Evolutionary conservation across 345 rosid genomes (phyloP), one percentile per base, ranked within the genome.

Genomic region (Ceriops zippeliana): DNA sequence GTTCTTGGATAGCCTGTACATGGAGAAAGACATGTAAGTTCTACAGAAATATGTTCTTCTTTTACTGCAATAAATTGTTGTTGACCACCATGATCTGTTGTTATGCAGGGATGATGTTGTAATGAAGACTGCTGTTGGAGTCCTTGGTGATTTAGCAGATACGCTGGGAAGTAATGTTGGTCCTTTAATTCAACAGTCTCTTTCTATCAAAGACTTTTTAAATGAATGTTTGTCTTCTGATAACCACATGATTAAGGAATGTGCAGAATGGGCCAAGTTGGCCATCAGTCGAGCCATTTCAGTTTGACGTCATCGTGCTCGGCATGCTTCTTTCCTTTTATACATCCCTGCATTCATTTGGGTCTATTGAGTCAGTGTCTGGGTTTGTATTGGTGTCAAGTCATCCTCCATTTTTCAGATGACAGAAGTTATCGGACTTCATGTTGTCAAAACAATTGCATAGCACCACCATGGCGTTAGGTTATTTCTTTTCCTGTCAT

Each of bases 11-110:
- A 85, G 90, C 74, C 72, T 86, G 69, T 86, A 84, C 76, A 78
- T 81, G 83, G 89, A 81, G 80, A 86, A 84, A 76, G 90, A 86
- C 83, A 86, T 86, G 90, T 86, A 63, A 82, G 87, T 69, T 34
- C 9, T 34, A 7, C 37, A 7, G 9, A 34, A 34, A 7, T 34
- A 34, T 34, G 37, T 34, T 34, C 9, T 7, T 34, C 37, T 34
- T 34, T 34, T 34, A 34, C 37, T 1, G 10, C 37, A 7, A 1
- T 7, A 34, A 1, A 7, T 34, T 7, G 37, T 34, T 34, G 1
- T 34, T 34, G 37, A 34, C 37, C 37, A 34, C 8, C 37, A 7
- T 34, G 37, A 34, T 34, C 37, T 34, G 37, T 34, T 34, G 37
- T 7, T 7, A 34, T 46, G 46, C 62, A 84, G 90, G 90, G 89